Evolutionary conservation across 352 stramenopile species (phyloP), one percentile per base, ranked within the genome.

Genomic region (Phytophthora sp.): DNA sequence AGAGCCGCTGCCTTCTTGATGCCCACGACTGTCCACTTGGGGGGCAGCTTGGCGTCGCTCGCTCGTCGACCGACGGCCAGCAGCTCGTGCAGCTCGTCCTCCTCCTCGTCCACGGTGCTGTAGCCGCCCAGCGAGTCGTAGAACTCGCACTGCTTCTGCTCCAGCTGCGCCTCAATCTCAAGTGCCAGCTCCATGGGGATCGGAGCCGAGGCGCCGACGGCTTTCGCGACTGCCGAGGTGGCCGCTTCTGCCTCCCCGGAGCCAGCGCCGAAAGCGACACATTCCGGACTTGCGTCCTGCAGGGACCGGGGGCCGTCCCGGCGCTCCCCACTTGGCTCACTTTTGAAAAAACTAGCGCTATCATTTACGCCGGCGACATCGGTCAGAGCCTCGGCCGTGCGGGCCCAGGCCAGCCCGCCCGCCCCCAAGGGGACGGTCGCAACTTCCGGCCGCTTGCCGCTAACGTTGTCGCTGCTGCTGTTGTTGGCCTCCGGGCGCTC

Each of bases 51-150:
- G 56, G 53, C 21, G 32, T 70, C 56, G 24, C 34, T 61, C 23
- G 42, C 23, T 51, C 43, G 48, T 24, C 49, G 23, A n/a, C 24
- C 37, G 21, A 17, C 32, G 12, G 51, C 52, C 21, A 72, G 41
- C 42, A 73, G 27, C 34, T 73, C 59, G 32, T 72, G 55, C 17
- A 77, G 34, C 31, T 77, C 72, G 31, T 77, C 72, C 2, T 80
- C 72, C 32, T 80, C 72, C 48, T 80, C 68, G 56, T 80, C 72
- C 42, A 77, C 55, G 27, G 72, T 80, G 48, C 59, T 80, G 68
- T 80, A 80, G 13, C 72, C 72, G 7, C 72, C 72, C 20, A 77
- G 41, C 6, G 72, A 80, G 21, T 77, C 72, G 59, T 72, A 72
- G 43, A 77, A 77, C 34, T 72, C 39, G 27, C 64, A 50, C 41